A percentile compares a stretch with the other conserved stretches of the same genome.
These are phyloP conservation scores for Lonicera japonica DNA, from an alignment of 129 eudicot genomes.

Conservation along the genomic window DNA sequence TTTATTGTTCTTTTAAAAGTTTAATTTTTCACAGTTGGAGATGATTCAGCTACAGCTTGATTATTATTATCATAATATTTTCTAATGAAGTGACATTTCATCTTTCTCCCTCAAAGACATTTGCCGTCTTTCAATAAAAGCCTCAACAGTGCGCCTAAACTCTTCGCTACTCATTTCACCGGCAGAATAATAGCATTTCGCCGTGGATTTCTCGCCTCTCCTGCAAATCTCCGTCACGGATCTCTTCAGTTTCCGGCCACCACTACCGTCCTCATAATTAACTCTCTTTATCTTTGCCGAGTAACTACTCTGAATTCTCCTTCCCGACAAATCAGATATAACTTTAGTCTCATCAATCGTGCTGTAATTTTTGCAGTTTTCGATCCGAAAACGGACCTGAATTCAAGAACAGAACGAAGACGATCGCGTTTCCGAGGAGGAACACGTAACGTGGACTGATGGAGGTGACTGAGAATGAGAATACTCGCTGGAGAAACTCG, in stretches of 20 bases:
- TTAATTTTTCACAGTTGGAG: no score
- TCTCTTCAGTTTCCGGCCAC: slow-evolving; percentile 17
- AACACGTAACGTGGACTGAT: slow-evolving; percentile 23
- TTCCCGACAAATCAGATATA: background rate
- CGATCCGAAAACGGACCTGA: slow-evolving; percentile 10
- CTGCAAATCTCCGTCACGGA: slow-evolving; percentile 23
- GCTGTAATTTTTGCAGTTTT: slow-evolving; percentile 2
- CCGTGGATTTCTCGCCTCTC: no score
- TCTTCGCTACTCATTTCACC: slow-evolving; percentile 56
- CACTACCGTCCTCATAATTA: no score
- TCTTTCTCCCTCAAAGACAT: slow-evolving; percentile 42
- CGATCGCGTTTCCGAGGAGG: slow-evolving; percentile 29
- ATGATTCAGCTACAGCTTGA: no score
- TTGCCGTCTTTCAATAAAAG: slow-evolving; percentile 51
- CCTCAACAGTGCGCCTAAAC: slow-evolving; percentile 47
- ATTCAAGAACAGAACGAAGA: slow-evolving; percentile 15
- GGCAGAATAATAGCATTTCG: no score
- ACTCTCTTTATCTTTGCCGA: slow-evolving; percentile 19
- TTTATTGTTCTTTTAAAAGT: no score
- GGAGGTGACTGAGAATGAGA: slow-evolving; percentile 3
- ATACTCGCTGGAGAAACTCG: slow-evolving; percentile 5
- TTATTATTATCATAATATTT: no score
- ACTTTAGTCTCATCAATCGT: background rate
- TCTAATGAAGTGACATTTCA: no score
- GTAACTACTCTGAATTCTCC: slow-evolving; percentile 19